A percentile compares a stretch with the other conserved stretches of the same genome.
Evolutionary conservation across 2,329 filamentous ascomycete species (phyloP).

Genomic region (Colletotrichum truncatum): DNA sequence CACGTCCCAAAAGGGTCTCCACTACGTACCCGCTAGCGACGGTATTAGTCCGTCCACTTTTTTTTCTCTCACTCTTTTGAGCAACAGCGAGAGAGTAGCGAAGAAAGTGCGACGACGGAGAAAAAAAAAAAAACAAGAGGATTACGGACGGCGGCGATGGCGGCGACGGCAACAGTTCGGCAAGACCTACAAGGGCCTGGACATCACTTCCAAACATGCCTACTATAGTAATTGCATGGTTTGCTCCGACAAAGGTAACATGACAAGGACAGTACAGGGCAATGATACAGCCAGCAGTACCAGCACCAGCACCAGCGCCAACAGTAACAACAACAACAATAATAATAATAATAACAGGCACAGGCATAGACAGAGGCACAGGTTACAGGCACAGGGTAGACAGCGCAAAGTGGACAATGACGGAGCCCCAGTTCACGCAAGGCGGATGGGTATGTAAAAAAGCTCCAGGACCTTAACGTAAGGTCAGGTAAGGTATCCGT

Average conservation of each 20-base stretch:
- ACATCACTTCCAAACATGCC: no score
- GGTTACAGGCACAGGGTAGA: conserved; percentile 1
- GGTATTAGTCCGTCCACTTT: conserved; percentile 15
- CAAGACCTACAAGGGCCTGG: no score
- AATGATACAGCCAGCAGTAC: background rate
- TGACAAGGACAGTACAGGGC: background rate
- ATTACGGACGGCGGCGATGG: background rate
- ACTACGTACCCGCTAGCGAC: conserved; percentile 27
- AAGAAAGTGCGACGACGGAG: conserved; percentile 19
- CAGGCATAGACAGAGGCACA: background rate
- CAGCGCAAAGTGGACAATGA: background rate
- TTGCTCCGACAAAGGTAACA: no score
- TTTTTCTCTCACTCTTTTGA: background rate
- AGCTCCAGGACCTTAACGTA: background rate
- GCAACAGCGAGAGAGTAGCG: conserved; percentile 19
- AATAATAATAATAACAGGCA: background rate
- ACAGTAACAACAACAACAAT: background rate
- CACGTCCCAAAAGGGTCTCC: conserved; percentile 16
- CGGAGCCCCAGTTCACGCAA: background rate
- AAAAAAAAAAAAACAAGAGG: background rate
- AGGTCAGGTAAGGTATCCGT: conserved; percentile 3
- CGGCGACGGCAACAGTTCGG: conserved; percentile 19
- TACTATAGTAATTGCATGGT: no score
- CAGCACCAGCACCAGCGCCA: background rate
- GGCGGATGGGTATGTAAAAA: background rate